Conservation (phyloP, 257 asterid genomes). For the Anisodus acutangulus region DNA sequence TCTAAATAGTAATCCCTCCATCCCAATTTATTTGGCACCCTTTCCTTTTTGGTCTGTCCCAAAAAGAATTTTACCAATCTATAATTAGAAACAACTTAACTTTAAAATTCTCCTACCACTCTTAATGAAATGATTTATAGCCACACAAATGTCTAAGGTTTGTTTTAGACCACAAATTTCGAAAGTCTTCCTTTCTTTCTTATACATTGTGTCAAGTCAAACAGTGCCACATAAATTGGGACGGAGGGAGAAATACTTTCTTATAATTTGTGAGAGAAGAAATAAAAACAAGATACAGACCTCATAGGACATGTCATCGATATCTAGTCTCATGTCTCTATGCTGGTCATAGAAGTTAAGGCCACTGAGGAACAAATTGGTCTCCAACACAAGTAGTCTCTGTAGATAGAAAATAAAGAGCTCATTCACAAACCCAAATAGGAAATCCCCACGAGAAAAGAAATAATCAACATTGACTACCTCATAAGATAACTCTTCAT, state of each 20-base stretch:
- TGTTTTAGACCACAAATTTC: too few relatives aligned
- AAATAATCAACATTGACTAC: constrained; percentile 42
- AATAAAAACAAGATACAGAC: constrained; percentile 41
- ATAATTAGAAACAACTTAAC: too few relatives aligned
- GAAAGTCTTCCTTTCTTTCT: too few relatives aligned
- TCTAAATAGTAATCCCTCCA: not conserved
- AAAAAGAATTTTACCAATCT: too few relatives aligned
- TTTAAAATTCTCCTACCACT: too few relatives aligned
- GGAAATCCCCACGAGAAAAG: not conserved
- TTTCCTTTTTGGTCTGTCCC: too few relatives aligned
- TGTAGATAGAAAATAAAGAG: constrained; percentile 40
- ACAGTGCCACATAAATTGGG: too few relatives aligned
- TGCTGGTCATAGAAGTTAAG: constrained; percentile 78
- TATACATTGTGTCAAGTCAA: too few relatives aligned
- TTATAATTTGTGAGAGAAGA: not conserved
- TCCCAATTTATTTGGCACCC: too few relatives aligned
- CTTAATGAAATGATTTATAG: too few relatives aligned
- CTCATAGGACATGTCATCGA: constrained; percentile 96
- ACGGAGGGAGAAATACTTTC: too few relatives aligned
- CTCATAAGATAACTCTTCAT: constrained; percentile 70
- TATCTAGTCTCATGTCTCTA: constrained; percentile 84
- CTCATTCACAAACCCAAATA: not conserved
- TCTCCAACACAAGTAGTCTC: constrained; percentile 74
- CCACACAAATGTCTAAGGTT: too few relatives aligned
- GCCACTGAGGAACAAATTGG: constrained; percentile 64